These are phyloP conservation scores for Aspergillus proliferans DNA, from an alignment of 2,329 filamentous ascomycete species.

Conservation along the genomic window DNA sequence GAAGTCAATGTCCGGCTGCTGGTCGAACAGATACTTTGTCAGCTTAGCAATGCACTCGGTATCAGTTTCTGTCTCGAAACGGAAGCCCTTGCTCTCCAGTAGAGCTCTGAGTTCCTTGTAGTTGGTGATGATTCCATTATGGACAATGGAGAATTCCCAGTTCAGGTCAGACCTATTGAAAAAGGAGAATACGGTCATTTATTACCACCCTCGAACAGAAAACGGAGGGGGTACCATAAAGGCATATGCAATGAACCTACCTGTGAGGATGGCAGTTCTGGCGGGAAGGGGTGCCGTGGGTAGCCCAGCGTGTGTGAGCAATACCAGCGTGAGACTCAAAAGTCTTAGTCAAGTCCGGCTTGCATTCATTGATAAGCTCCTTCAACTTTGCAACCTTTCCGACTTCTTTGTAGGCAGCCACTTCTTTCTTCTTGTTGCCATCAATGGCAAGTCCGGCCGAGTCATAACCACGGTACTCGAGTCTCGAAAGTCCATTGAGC, in stretches of 20 bases:
- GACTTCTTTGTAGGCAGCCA: slow-evolving; percentile 96
- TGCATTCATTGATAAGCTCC: slow-evolving; percentile 77
- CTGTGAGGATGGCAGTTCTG: slow-evolving; percentile 97
- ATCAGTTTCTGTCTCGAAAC: slow-evolving; percentile 98
- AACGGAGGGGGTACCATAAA: no score
- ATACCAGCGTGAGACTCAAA: slow-evolving; percentile 99
- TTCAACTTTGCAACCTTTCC: slow-evolving; percentile 97
- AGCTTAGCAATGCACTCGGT: slow-evolving; percentile 99
- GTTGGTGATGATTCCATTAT: slow-evolving; percentile 99
- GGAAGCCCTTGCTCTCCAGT: slow-evolving; percentile 89
- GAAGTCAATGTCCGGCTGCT: slow-evolving; percentile 90
- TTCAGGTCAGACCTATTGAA: slow-evolving; percentile 71
- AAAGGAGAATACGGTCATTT: neutral
- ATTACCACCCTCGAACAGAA: neutral
- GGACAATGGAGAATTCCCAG: slow-evolving; percentile 95
- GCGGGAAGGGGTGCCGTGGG: slow-evolving; percentile 88
- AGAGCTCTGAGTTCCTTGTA: slow-evolving; percentile 99
- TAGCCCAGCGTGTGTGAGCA: slow-evolving; percentile 98
- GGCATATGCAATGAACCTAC: slow-evolving; percentile 47
- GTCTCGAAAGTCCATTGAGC: slow-evolving; percentile 88
- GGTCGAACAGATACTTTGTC: slow-evolving; percentile 94
- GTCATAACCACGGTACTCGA: slow-evolving; percentile 98
- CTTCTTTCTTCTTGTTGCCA: slow-evolving; percentile 98
- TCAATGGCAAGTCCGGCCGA: slow-evolving; percentile 93
- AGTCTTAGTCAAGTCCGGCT: slow-evolving; percentile 80